Percentiles rank a stretch among this genome's conserved stretches.
phyloP scores from a whole-genome alignment of 1,139 yeast genomes.

The Neolecta irregularis region DNA sequence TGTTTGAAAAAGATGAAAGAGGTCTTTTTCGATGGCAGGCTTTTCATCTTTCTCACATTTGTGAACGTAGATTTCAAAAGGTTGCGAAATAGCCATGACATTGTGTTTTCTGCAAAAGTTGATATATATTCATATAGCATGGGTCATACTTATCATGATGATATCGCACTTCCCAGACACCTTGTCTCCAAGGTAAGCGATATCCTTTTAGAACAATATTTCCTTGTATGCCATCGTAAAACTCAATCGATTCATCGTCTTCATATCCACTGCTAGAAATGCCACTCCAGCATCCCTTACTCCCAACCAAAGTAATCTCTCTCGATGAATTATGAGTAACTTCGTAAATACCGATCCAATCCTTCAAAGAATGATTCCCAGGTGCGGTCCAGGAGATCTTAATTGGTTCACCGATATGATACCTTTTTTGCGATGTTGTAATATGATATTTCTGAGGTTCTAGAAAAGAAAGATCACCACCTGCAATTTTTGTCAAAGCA shows the following conservation, averaged over 20 bases:
- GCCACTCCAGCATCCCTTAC: conserved; percentile 59
- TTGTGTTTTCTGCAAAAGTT: conserved; percentile 64
- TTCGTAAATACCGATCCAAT: conserved; percentile 71
- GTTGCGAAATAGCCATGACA: conserved; percentile 50
- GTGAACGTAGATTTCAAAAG: conserved; percentile 47
- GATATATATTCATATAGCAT: too few relatives aligned
- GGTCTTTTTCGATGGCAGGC: conserved; percentile 23
- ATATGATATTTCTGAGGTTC: too few relatives aligned
- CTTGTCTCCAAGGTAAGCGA: conserved; percentile 50
- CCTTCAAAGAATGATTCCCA: conserved; percentile 30
- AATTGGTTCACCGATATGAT: conserved; percentile 40
- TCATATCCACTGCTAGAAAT: conserved; percentile 26
- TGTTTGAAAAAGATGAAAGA: neutral
- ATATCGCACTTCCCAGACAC: conserved; percentile 62
- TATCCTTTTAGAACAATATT: conserved; percentile 36
- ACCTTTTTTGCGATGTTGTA: conserved; percentile 16
- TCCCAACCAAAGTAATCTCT: conserved; percentile 44
- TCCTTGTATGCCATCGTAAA: too few relatives aligned
- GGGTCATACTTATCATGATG: too few relatives aligned
- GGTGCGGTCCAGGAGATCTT: conserved; percentile 45
- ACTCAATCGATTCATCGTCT: too few relatives aligned
- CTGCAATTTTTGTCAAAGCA: too few relatives aligned
- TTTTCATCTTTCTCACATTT: conserved; percentile 20
- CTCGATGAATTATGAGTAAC: conserved; percentile 47
- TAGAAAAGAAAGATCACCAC: too few relatives aligned